Base-by-base conservation (phyloP, 2,329 filamentous ascomycete species). In the Trichoderma hamatum region DNA sequence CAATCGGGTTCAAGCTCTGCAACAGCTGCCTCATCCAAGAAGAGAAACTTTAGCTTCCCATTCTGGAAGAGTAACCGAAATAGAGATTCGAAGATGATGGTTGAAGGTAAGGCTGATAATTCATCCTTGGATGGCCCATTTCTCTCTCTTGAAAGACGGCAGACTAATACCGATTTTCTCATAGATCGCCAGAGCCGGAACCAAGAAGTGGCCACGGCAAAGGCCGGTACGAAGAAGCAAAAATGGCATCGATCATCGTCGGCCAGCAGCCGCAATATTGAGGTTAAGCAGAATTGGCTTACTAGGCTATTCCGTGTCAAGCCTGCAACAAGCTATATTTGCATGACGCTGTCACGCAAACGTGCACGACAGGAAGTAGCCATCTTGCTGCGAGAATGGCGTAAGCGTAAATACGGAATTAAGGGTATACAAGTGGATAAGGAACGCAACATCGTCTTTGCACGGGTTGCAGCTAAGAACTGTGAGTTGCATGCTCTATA, bases 271-370 rank as follows among this genome's bases (percentile, higher is more conserved):
- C 85, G 85, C 68, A 85, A 85, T 79, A 91, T 87, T 75, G 89
- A 89, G 71, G 86, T 88, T 34, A 90, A 89, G 76, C 90, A 93
- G 75, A 97, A 91, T 73, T 97, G 95, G 94, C 87, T 98, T 65
- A 91, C 93, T 34, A 91, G 93, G 19, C 88, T 98, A 56, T 93
- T 98, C 82, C 89, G 93, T 67, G 90, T 97, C 76, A 97, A 96
- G 78, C 95, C 95, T 1, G 92, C 90, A 0, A 90, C 84, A 19
- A 88, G 88, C 72, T 86, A 92, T 32, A 80, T 97, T 19, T 96
- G 93, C 77, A 90, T 97, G 77, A 85, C 85, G 3, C 85, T 93
- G 28, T 88, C 90, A 32, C 77, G 81, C 5, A 90, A 91, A 73
- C 85, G 89, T 70, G 91, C 91, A 54, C 89, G 93, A 54, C 91